phyloP scores from a whole-genome alignment of 441 rosid genomes.

The Gossypium schwendimanii region DNA sequence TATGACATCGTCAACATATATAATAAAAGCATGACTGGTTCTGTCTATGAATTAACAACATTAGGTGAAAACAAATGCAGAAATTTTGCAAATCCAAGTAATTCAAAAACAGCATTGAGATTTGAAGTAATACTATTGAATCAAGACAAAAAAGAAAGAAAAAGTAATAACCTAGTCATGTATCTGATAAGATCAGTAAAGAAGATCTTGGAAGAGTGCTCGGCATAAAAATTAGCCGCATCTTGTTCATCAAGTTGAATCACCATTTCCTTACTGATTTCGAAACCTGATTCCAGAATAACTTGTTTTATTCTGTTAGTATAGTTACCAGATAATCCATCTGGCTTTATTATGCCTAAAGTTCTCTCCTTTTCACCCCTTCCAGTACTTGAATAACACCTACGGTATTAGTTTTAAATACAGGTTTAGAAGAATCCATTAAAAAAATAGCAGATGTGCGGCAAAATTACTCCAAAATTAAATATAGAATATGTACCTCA shows the following conservation, averaged over 20 bases:
- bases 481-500: background rate
- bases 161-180: constrained; percentile 55
- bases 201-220: constrained; percentile 62
- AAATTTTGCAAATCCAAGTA: background rate
- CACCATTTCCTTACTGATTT: constrained; percentile 40
- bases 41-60: background rate
- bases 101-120: background rate
- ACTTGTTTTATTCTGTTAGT: constrained; percentile 42
- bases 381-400: constrained; percentile 36
- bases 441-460: background rate
- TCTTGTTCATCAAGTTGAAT: constrained; percentile 47
- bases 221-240: constrained; percentile 57
- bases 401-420: constrained; percentile 8
- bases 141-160: background rate
- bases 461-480: background rate
- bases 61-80: background rate
- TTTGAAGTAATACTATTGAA: background rate
- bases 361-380: constrained; percentile 42
- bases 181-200: constrained; percentile 57
- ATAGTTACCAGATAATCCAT: constrained; percentile 65
- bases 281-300: constrained; percentile 49
- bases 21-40: background rate
- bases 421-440: background rate
- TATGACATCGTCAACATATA: background rate
- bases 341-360: constrained; percentile 75